phyloP scores from a whole-genome alignment of 1,139 yeast genomes.

The Keqinozyma sinolaborantium region DNA sequence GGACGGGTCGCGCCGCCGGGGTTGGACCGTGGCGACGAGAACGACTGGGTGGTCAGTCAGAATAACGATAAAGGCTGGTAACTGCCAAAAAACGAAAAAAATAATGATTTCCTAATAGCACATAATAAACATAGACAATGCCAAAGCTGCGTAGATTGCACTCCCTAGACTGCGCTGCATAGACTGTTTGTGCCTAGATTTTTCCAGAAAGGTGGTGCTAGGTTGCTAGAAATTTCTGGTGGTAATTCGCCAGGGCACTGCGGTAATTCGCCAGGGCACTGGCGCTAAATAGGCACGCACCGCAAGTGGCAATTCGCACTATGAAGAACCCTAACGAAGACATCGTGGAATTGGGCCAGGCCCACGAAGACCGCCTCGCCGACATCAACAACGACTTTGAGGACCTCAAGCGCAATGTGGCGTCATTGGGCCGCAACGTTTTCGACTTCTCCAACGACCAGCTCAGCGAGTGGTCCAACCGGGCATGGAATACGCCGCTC shows the following conservation, averaged over 20 bases:
- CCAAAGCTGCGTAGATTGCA: too few relatives aligned
- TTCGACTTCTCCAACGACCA: slow-evolving; percentile 1
- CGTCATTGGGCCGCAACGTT: background rate
- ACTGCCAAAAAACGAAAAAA: too few relatives aligned
- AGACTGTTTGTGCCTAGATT: too few relatives aligned
- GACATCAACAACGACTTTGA: slow-evolving; percentile 1
- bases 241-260: too few relatives aligned
- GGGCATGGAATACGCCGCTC: slow-evolving; percentile 1
- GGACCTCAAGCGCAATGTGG: slow-evolving; percentile 2
- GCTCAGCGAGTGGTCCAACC: slow-evolving; percentile 3
- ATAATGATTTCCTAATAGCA: too few relatives aligned
- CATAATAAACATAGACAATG: too few relatives aligned
- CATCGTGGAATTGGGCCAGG: background rate
- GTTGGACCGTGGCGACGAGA: background rate
- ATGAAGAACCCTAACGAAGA: background rate
- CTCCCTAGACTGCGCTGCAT: too few relatives aligned
- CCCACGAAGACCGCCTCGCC: background rate
- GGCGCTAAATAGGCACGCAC: too few relatives aligned
- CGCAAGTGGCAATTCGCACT: background rate
- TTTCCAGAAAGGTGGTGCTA: too few relatives aligned
- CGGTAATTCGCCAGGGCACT: too few relatives aligned
- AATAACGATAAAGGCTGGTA: background rate
- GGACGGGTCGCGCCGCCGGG: background rate
- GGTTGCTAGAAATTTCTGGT: too few relatives aligned
- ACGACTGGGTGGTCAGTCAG: slow-evolving; percentile 1